Conservation (phyloP, 1,284 basidiomycete species). For the Inonotus hispidus region DNA sequence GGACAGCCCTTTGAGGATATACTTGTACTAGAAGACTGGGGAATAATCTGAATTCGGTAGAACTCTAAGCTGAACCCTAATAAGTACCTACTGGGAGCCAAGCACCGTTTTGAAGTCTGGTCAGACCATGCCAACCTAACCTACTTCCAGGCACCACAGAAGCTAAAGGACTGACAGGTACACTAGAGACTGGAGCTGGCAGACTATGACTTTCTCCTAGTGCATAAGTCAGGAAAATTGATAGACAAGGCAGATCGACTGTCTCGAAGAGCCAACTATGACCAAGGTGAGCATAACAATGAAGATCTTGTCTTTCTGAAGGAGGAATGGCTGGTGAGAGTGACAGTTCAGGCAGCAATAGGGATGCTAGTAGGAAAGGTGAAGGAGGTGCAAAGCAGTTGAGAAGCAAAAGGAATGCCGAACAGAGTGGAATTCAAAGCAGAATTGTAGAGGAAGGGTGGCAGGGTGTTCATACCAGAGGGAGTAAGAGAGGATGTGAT, state of each 20-base stretch:
- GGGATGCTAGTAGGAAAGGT: background rate
- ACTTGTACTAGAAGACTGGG: too few species aligned
- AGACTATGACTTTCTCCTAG: background rate
- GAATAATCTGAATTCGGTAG: too few species aligned
- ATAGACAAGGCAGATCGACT: background rate
- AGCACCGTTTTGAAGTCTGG: conserved; percentile 20
- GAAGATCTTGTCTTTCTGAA: background rate
- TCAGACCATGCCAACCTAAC: conserved; percentile 31
- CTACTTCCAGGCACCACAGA: background rate
- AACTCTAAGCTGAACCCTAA: too few species aligned
- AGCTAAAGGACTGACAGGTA: conserved; percentile 27
- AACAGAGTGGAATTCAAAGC: background rate
- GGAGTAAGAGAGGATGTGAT: too few species aligned
- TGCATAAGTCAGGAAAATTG: background rate
- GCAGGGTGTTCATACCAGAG: too few species aligned
- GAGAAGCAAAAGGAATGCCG: background rate
- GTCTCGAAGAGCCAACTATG: background rate
- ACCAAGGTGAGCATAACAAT: background rate
- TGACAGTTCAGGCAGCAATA: too few species aligned
- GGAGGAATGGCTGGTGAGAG: background rate
- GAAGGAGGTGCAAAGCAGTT: too few species aligned
- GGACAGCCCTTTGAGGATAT: too few species aligned
- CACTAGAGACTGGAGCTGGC: conserved; percentile 29
- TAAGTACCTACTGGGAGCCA: conserved; percentile 22
- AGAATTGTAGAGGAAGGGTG: background rate